Evolutionary conservation across 352 stramenopile species (phyloP).

Genomic region (Globisporangium ultimum): DNA sequence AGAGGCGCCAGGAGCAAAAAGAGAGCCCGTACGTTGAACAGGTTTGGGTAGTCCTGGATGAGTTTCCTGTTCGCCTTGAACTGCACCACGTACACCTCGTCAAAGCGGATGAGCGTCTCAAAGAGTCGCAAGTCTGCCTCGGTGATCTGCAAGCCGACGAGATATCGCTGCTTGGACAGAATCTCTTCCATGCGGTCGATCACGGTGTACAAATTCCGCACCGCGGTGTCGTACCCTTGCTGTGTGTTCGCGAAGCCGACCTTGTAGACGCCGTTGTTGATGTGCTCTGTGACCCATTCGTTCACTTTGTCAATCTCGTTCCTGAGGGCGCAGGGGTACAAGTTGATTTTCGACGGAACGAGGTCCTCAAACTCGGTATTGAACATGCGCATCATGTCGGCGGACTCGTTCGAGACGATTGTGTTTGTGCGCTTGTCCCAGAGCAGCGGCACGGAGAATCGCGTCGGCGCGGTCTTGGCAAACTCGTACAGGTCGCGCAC

Average conservation of each 20-base stretch:
- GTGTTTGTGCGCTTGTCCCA: constrained; percentile 88
- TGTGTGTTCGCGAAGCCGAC: constrained; percentile 90
- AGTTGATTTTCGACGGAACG: constrained; percentile 61
- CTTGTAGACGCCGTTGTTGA: constrained; percentile 93
- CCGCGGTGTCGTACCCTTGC: constrained; percentile 82
- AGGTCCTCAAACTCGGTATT: constrained; percentile 76
- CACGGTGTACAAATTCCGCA: constrained; percentile 58
- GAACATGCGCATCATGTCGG: constrained; percentile 93
- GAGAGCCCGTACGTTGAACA: constrained; percentile 56
- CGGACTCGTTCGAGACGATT: constrained; percentile 94
- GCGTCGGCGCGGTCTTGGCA: constrained; percentile 58
- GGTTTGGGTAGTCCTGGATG: constrained; percentile 85
- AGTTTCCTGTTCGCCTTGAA: constrained; percentile 89
- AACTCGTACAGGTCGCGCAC: constrained; percentile 84
- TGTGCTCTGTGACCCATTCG: constrained; percentile 90
- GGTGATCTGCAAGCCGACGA: constrained; percentile 61
- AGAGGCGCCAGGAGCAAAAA: neutral
- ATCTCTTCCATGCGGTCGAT: constrained; percentile 77
- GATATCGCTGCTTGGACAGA: constrained; percentile 55
- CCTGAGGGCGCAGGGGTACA: constrained; percentile 76
- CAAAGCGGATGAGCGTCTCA: constrained; percentile 76
- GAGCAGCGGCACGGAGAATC: constrained; percentile 88
- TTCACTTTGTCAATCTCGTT: constrained; percentile 88
- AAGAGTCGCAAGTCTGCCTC: constrained; percentile 82
- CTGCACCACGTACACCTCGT: constrained; percentile 82